These are phyloP conservation scores for Isoetes taiwanensis DNA, from an alignment of 75 land plant species.

Conservation along the genomic window DNA sequence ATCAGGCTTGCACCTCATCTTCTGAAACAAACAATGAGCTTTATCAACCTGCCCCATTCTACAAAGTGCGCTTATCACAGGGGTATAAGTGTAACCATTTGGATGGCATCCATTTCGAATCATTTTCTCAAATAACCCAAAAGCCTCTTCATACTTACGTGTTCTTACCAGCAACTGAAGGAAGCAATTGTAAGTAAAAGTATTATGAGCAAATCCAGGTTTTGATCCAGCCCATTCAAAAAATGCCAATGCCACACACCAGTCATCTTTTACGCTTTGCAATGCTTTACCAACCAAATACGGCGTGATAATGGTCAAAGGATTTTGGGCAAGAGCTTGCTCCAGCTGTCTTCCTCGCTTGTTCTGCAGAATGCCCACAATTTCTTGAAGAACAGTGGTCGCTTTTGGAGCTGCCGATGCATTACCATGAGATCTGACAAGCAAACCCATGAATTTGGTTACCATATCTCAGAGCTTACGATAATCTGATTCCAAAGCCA, in stretches of 20 bases:
- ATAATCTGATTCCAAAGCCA: too few relatives aligned
- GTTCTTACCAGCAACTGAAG: not conserved
- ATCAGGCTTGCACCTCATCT: slow-evolving; percentile 38
- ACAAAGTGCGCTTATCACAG: slow-evolving; percentile 28
- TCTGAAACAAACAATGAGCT: slow-evolving; percentile 38
- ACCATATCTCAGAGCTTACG: too few relatives aligned
- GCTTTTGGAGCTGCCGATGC: too few relatives aligned
- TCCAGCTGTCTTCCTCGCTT: too few relatives aligned
- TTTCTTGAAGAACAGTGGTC: too few relatives aligned
- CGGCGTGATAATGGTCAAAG: too few relatives aligned
- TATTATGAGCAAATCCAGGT: not conserved
- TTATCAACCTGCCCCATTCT: slow-evolving; percentile 34
- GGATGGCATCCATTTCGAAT: slow-evolving; percentile 21
- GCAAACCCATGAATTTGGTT: too few relatives aligned
- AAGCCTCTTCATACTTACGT: not conserved
- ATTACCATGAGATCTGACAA: too few relatives aligned
- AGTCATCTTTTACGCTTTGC: slow-evolving; percentile 40
- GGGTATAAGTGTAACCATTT: slow-evolving; percentile 31
- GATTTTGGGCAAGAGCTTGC: too few relatives aligned
- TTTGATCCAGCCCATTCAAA: slow-evolving; percentile 45
- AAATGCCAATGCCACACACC: slow-evolving; percentile 42
- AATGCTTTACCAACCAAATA: slow-evolving; percentile 25
- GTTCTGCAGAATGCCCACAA: too few relatives aligned
- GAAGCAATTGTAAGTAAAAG: not conserved
- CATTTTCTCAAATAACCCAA: slow-evolving; percentile 19